Percentiles rank a stretch among this genome's conserved stretches.
These are phyloP conservation scores for Phaeodactylum tricornutum DNA, from an alignment of 108 stramenopile genomes.

Conservation along the genomic window DNA sequence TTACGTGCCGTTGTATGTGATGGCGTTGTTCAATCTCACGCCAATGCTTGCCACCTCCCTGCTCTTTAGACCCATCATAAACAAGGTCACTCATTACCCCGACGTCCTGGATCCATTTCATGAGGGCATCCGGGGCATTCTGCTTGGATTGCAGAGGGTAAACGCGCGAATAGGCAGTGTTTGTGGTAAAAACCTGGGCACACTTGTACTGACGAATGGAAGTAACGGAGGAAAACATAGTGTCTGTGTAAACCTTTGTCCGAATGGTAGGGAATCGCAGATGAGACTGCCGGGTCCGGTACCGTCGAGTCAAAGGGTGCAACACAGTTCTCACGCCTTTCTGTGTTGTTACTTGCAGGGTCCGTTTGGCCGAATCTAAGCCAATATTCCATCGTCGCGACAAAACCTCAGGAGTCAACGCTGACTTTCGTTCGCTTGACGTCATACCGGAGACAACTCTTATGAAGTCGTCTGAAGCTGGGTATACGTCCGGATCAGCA, in stretches of 20 bases:
- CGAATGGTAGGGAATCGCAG: background rate
- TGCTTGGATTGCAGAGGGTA: background rate
- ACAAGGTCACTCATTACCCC: background rate
- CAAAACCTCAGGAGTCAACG: no score
- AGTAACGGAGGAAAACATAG: background rate
- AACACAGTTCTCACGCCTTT: background rate
- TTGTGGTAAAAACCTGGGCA: background rate
- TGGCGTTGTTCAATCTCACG: background rate
- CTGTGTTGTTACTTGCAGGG: conserved; percentile 7
- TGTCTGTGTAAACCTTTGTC: background rate
- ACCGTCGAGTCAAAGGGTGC: background rate
- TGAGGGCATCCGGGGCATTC: background rate
- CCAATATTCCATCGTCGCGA: no score
- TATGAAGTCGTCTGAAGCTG: no score
- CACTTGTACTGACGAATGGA: background rate
- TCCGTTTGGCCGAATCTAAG: conserved; percentile 1
- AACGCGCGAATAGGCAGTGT: background rate
- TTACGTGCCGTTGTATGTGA: background rate
- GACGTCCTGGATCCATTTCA: background rate
- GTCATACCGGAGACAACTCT: no score
- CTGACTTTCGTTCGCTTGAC: no score
- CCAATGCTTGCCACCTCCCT: background rate
- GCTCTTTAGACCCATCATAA: background rate
- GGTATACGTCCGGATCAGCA: no score
- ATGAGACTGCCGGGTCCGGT: background rate